Evolutionary conservation across 192 early-diverging fungal species (phyloP), one percentile per base, ranked within the genome.

Genomic region (Mortierella antarctica): DNA sequence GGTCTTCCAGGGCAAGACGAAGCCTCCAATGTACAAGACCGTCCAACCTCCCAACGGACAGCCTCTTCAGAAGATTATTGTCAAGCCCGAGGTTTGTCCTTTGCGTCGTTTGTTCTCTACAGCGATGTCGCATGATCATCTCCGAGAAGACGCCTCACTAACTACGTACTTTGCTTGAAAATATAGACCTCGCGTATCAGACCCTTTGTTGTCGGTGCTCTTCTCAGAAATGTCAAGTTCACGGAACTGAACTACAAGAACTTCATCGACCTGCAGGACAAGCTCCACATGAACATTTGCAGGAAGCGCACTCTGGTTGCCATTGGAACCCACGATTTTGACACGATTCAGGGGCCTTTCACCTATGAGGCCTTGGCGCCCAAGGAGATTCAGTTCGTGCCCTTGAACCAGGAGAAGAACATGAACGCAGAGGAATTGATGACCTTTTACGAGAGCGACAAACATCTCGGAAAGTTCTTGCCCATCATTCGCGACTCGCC

Each of bases 201-300:
- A 59, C 96, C 96, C 20, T 91, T 85, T 65, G 89, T 95, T 20
- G 98, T 98, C 18, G 91, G 92, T 40, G 98, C 97, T 45, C 86
- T 99, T 67, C 87, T 99, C 65, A 91, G 98, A 69, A 88, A 94
- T 69, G 88, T 99, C 52, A 87, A 73, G 63, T 94, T 99, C 76
- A 94, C 90, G 21, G 83, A 93, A 59, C 90, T 89, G 65, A 86
- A 88, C 70, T 98, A 99, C 86, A 88, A 96, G 82, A 94, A 91
- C 72, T 99, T 99, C 85, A 99, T 99, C 70, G 96, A 98, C 65
- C 85, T 99, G 52, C 98, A 99, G 84, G 97, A 99, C 76, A 99
- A 98, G 89, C 91, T 99, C 56, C 97, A 99, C 88, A 91, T 92
- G 82, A 99, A 97, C 86, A 92, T 99, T 69, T 97, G 97, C 90